Evolutionary conservation across 345 rosid genomes (phyloP), one percentile per base, ranked within the genome.

Genomic region (Capsella bursapastoris): DNA sequence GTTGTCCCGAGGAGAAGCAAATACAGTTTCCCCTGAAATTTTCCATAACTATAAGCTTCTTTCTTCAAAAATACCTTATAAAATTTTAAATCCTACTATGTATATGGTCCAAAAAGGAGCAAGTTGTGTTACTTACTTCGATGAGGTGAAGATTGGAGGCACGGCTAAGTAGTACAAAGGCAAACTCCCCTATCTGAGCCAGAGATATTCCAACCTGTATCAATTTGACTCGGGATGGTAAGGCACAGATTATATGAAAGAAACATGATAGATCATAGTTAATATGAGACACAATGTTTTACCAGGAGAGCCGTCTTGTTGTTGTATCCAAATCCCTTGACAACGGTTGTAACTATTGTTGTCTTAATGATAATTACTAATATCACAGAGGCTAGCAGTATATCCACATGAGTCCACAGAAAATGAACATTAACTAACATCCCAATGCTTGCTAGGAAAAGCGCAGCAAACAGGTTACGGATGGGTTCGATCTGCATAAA

Each of bases 111-210:
- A 68, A 1, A 10, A 28, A 32, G 58, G 41, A 48, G 48, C 41
- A 38, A 18, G 56, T 11, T 65, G 47, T 7, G 64, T 66, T 64
- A 71, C 82, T 80, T 77, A 89, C 97, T 90, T 91, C 97, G 79
- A 91, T 87, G 31, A 91, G 86, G 81, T 81, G 91, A 68, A 91
- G 91, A 85, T 91, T 91, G 79, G 97, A 91, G 75, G 97, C 97
- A 16, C 96, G 93, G 67, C 96, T 91, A 18, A 91, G 91, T 51
- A 91, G 88, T 71, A 91, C 96, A 82, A 91, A 91, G 62, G 96
- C 91, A 45, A 91, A 91, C 66, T 91, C 97, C 41, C 97, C 97
- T 56, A 91, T 91, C 82, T 91, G 97, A 37, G 97, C 96, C 66
- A 91, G 80, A 68, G 96, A 86, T 87, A 79, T 11, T 64, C 79